A percentile compares a stretch with the other conserved stretches of the same genome.
These are phyloP conservation scores for Pichia inconspicua DNA, from an alignment of 1,139 yeast genomes.

Conservation along the genomic window DNA sequence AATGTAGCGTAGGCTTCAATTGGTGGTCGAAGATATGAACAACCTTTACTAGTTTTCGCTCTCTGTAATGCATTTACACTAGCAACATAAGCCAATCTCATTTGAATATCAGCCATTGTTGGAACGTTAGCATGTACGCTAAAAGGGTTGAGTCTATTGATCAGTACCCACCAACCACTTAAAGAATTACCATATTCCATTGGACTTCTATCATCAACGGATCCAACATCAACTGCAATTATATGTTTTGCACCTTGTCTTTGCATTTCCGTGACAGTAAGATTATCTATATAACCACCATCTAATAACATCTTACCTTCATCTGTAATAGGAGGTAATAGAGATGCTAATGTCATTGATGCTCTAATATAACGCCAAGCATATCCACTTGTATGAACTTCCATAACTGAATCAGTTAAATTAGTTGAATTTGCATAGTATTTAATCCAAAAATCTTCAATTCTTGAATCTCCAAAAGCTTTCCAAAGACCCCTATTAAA, in stretches of 20 bases:
- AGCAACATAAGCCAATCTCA: conserved; percentile 88
- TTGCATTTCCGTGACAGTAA: conserved; percentile 89
- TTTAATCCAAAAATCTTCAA: conserved; percentile 92
- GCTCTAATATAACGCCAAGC: conserved; percentile 96
- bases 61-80: conserved; percentile 87
- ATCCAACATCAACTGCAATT: conserved; percentile 96
- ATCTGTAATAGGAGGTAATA: conserved; percentile 82
- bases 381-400: conserved; percentile 82
- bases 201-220: conserved; percentile 86
- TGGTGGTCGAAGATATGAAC: conserved; percentile 88
- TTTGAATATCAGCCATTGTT: conserved; percentile 89
- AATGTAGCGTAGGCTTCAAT: conserved; percentile 85
- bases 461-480: conserved; percentile 81
- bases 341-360: conserved; percentile 92
- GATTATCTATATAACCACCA: conserved; percentile 92
- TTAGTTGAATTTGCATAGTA: conserved; percentile 92
- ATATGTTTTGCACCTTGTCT: conserved; percentile 79
- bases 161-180: conserved; percentile 84
- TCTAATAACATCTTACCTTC: conserved; percentile 90
- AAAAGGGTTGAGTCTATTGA: conserved; percentile 88
- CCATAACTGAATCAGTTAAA: conserved; percentile 92
- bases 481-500: conserved; percentile 97
- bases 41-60: conserved; percentile 81
- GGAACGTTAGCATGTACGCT: conserved; percentile 85
- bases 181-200: conserved; percentile 89